Base-by-base conservation (phyloP, 2,329 filamentous ascomycete species). In the Colletotrichum eremochloae region DNA sequence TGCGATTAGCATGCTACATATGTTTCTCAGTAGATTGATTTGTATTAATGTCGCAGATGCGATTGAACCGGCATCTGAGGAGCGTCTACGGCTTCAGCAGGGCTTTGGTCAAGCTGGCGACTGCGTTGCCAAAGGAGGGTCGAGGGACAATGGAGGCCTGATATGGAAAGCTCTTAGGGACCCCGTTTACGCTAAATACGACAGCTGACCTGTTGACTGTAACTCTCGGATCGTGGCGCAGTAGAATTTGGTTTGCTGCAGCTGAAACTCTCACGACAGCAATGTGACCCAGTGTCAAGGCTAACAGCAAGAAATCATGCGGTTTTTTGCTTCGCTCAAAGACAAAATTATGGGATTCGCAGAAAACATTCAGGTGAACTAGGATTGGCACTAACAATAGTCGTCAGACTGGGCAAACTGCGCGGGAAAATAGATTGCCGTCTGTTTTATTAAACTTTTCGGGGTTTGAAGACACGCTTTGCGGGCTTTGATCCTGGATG, bases 401-500 rank as follows among this genome's bases (percentile, higher is more conserved):
- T 55, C 20, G 65, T 72, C 69, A 58, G 29, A 55, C 18, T 53
- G 36, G 58, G 52, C 60, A 68, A 53, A n/a, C 31, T 63, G 65
- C 42, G 48, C 24, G 24, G 52, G 36, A 40, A 53, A 58, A 44
- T 14, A n/a, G 52, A 46, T 29, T 38, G 36, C 62, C 42, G 55
- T 12, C 20, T 55, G 14, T 55, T 36, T 33, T 53, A 11, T 72
- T 72, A 68, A 68, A 58, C 65, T 72, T 72, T 69, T 65, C 69
- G 69, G 69, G 42, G 15, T 72, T 72, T 72, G 69, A 65, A 68
- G 57, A 63, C 69, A 72, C 60, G 60, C 66, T 69, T 72, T 40
- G 14, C 66, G 69, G 69, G 66, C 66, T 69, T 72, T 72, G 69
- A 72, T 64, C 60, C n/a, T 56, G 63, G 53, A 40, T 69, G 69